A percentile compares a stretch with the other conserved stretches of the same genome.
Conservation (phyloP, 148 eudicot genomes). For the Chenopodium quinoa region DNA sequence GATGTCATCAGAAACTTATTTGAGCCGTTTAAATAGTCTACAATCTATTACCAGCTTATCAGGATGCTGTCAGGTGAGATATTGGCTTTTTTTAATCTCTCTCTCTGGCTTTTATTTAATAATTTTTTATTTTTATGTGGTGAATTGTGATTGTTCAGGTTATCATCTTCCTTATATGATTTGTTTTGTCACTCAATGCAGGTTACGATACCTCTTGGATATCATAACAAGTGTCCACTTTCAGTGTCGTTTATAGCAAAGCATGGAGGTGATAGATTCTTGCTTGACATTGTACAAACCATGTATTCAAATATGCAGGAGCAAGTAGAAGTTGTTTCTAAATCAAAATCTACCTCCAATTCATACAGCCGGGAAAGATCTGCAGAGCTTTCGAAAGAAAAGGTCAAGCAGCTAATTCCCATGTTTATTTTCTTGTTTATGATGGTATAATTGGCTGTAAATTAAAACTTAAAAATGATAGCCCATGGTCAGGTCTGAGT, state of each 20-base stretch:
- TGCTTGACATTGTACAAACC: slow-evolving; percentile 65
- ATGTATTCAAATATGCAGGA: slow-evolving; percentile 67
- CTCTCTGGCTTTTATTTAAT: background rate
- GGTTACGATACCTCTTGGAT: slow-evolving; percentile 79
- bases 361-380: slow-evolving; percentile 51
- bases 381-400: slow-evolving; percentile 90
- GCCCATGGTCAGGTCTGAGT: too few species aligned
- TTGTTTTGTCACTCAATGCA: slow-evolving; percentile 30
- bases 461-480: too few species aligned
- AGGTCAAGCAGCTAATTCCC: slow-evolving; percentile 43
- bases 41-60: slow-evolving; percentile 83
- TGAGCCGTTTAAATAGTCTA: slow-evolving; percentile 55
- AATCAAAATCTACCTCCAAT: slow-evolving; percentile 50
- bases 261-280: slow-evolving; percentile 90
- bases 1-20: slow-evolving; percentile 53
- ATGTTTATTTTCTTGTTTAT: slow-evolving; percentile 6
- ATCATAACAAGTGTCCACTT: slow-evolving; percentile 69
- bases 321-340: slow-evolving; percentile 50
- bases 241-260: slow-evolving; percentile 82
- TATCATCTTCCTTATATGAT: background rate
- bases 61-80: slow-evolving; percentile 92
- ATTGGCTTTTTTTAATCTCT: slow-evolving; percentile 2
- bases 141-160: background rate
- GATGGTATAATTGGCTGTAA: background rate
- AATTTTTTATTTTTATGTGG: background rate